Conservation (phyloP, 1,139 yeast genomes). For the Kodamaea alishanica region DNA sequence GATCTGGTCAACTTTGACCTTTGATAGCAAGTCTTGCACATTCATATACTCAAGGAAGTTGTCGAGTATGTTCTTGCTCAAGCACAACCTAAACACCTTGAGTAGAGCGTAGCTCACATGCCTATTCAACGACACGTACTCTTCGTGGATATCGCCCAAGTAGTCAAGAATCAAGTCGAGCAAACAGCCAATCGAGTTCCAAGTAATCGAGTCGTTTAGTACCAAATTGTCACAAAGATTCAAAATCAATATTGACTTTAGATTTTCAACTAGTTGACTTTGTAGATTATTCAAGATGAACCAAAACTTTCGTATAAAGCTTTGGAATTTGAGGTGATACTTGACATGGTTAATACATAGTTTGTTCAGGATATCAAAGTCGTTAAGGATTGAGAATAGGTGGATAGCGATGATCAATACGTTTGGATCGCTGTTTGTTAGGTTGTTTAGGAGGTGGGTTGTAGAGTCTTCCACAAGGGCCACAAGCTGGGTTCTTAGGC, state of each 20-base stretch:
- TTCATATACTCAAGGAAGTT: slow-evolving; percentile 17
- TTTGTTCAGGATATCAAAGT: slow-evolving; percentile 33
- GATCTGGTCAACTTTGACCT: neutral
- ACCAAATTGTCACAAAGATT: slow-evolving; percentile 30
- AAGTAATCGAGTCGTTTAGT: slow-evolving; percentile 24
- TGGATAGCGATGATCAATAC: slow-evolving; percentile 20
- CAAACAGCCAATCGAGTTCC: slow-evolving; percentile 28
- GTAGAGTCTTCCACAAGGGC: slow-evolving; percentile 5
- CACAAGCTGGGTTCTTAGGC: slow-evolving; percentile 17
- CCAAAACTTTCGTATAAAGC: slow-evolving; percentile 34
- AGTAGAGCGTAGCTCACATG: slow-evolving; percentile 24
- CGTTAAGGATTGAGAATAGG: slow-evolving; percentile 35
- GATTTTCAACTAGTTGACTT: slow-evolving; percentile 10
- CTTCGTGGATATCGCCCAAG: slow-evolving; percentile 8
- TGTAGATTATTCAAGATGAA: slow-evolving; percentile 19
- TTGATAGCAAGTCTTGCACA: slow-evolving; percentile 2
- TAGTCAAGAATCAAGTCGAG: slow-evolving; percentile 31
- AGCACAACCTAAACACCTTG: slow-evolving; percentile 21
- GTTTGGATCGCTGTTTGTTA: slow-evolving; percentile 1
- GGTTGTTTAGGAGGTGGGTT: slow-evolving; percentile 6
- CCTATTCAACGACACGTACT: slow-evolving; percentile 13
- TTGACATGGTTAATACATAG: slow-evolving; percentile 22
- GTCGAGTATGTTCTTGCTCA: slow-evolving; percentile 16
- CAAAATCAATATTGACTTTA: slow-evolving; percentile 31
- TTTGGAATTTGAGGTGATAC: slow-evolving; percentile 30